A percentile compares a stretch with the other conserved stretches of the same genome.
phyloP scores from a whole-genome alignment of 2,329 filamentous ascomycete genomes.

The Diaporthe amygdali region DNA sequence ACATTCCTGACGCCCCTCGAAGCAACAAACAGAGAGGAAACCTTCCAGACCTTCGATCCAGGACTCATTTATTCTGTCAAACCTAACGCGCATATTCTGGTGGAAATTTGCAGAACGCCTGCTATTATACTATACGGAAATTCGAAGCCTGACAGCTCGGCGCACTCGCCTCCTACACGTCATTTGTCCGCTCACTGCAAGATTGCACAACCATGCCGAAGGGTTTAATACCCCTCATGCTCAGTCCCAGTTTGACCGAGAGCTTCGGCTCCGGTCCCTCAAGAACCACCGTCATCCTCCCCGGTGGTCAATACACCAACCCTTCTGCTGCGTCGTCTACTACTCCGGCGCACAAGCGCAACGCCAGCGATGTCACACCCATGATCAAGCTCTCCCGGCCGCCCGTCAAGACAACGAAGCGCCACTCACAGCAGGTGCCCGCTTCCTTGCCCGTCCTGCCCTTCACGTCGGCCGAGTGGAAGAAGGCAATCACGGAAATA shows the following conservation, averaged over 20 bases:
- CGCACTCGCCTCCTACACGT: not conserved
- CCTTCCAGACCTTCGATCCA: too few species aligned
- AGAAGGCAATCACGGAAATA: conserved; percentile 53
- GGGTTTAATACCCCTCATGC: conserved; percentile 26
- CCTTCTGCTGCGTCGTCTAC: not conserved
- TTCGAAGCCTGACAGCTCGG: not conserved
- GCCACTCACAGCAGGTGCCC: conserved; percentile 28
- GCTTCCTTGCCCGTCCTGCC: conserved; percentile 41
- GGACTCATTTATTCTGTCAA: too few species aligned
- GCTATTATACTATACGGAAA: not conserved
- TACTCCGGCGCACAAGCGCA: conserved; percentile 20
- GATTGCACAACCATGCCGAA: conserved; percentile 20
- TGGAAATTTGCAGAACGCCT: not conserved
- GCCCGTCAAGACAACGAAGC: conserved; percentile 27
- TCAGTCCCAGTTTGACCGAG: conserved; percentile 27
- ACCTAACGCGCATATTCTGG: too few species aligned
- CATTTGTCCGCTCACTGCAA: not conserved
- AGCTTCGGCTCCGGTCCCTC: conserved; percentile 45
- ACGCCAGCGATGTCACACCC: conserved; percentile 22
- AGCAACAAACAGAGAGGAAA: not conserved
- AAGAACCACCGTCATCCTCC: conserved; percentile 31
- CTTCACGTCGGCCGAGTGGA: conserved; percentile 56
- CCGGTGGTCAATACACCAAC: conserved; percentile 1
- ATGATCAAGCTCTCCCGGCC: conserved; percentile 36
- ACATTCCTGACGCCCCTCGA: not conserved